Percentiles rank a stretch among this genome's conserved stretches.
phyloP scores from a whole-genome alignment of 78 protist genomes.

The Protostelium mycophagum region DNA sequence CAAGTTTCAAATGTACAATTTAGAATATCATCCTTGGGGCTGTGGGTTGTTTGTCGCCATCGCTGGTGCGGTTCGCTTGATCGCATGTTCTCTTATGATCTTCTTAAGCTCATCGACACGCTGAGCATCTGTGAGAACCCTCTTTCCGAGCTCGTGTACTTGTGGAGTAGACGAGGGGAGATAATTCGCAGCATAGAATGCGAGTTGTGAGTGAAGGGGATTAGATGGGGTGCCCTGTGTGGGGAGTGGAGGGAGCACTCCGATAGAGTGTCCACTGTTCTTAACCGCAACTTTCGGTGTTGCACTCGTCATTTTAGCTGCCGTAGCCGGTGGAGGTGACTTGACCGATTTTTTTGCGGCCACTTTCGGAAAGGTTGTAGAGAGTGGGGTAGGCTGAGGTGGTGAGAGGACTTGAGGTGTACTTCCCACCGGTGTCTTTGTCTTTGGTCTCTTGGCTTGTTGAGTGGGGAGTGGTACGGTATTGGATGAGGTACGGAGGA shows the following conservation, averaged over 20 bases:
- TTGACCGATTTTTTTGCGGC: background rate
- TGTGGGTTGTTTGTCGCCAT: too few species aligned
- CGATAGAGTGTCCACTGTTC: too few species aligned
- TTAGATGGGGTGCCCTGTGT: background rate
- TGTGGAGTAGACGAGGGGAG: background rate
- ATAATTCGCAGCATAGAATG: background rate
- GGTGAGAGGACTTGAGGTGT: background rate
- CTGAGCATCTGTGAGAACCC: background rate
- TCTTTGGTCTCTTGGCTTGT: too few species aligned
- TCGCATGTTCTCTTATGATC: background rate
- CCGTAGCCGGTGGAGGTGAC: background rate
- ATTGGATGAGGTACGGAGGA: background rate
- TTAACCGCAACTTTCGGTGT: background rate
- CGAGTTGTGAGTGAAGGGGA: background rate
- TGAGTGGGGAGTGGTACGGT: background rate
- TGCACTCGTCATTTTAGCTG: background rate
- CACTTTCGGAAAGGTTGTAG: background rate
- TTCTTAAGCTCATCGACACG: background rate
- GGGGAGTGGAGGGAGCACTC: background rate
- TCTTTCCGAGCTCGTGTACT: background rate
- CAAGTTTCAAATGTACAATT: too few species aligned
- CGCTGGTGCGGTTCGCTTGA: too few species aligned
- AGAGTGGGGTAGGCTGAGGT: background rate
- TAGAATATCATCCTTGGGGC: too few species aligned
- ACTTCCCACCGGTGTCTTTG: background rate